phyloP scores from a whole-genome alignment of 768 basidiomycete genomes.

The Chalciporus piperatus region DNA sequence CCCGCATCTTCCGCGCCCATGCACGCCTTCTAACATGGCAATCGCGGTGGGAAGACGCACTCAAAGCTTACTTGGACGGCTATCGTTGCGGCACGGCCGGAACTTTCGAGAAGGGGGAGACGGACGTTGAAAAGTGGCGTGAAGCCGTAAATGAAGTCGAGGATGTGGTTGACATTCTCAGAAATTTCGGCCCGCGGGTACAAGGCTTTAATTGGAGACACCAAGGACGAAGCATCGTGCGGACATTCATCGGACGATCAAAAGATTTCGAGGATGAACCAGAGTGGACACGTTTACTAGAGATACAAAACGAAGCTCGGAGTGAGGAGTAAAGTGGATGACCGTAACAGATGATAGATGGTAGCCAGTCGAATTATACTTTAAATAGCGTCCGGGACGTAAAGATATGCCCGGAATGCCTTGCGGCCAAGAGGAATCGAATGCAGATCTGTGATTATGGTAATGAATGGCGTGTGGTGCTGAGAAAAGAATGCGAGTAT shows the following conservation, averaged over 20 bases:
- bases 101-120: conserved; percentile 63
- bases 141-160: conserved; percentile 77
- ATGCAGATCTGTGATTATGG: not conserved
- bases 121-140: conserved; percentile 64
- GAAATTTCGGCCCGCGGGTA: conserved; percentile 76
- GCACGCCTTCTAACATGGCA: conserved; percentile 79
- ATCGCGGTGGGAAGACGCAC: conserved; percentile 66
- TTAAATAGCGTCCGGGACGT: not conserved
- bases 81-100: conserved; percentile 71
- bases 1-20: conserved; percentile 80
- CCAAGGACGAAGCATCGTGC: conserved; percentile 81
- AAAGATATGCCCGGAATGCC: not conserved
- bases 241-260: conserved; percentile 86
- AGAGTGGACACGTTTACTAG: conserved; percentile 71
- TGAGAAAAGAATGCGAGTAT: conserved; percentile 6
- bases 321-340: conserved; percentile 15
- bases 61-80: conserved; percentile 81
- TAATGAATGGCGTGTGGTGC: not conserved
- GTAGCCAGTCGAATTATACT: not conserved
- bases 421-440: not conserved
- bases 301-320: conserved; percentile 41
- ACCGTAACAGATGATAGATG: conserved; percentile 18
- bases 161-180: conserved; percentile 79
- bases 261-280: conserved; percentile 87
- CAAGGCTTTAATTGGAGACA: conserved; percentile 71